phyloP scores from a whole-genome alignment of 805 yeast species.

The Monosporozyma yasuniensis region DNA sequence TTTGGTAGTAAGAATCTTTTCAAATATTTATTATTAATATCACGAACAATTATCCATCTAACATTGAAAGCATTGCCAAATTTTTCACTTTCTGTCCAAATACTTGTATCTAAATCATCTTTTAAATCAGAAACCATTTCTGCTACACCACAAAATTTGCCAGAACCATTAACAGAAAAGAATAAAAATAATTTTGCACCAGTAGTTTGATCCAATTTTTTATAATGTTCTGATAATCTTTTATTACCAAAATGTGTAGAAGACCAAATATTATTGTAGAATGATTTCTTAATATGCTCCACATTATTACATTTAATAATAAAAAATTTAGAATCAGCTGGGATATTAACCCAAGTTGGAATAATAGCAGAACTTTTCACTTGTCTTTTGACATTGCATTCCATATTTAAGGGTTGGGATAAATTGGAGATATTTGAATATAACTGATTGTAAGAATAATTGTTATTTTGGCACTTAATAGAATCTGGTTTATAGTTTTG shows the following conservation, averaged over 20 bases:
- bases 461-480: neutral
- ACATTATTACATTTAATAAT: slow-evolving; percentile 48
- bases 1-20: slow-evolving; percentile 37
- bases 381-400: neutral
- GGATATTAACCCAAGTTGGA: slow-evolving; percentile 24
- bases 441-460: neutral
- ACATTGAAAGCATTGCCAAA: slow-evolving; percentile 48
- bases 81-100: slow-evolving; percentile 36
- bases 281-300: slow-evolving; percentile 42
- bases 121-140: slow-evolving; percentile 37
- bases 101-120: slow-evolving; percentile 28
- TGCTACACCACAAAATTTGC: slow-evolving; percentile 50
- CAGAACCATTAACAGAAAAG: slow-evolving; percentile 51
- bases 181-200: slow-evolving; percentile 38
- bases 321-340: slow-evolving; percentile 33
- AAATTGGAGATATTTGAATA: no score
- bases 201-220: slow-evolving; percentile 2
- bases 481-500: neutral
- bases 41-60: slow-evolving; percentile 44
- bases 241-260: slow-evolving; percentile 51
- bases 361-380: slow-evolving; percentile 12
- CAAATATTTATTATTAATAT: slow-evolving; percentile 41
- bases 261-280: slow-evolving; percentile 45
- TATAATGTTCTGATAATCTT: slow-evolving; percentile 39
- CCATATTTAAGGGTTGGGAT: no score